phyloP scores from a whole-genome alignment of 179 eudicot species.

The Drosera spatulata region DNA sequence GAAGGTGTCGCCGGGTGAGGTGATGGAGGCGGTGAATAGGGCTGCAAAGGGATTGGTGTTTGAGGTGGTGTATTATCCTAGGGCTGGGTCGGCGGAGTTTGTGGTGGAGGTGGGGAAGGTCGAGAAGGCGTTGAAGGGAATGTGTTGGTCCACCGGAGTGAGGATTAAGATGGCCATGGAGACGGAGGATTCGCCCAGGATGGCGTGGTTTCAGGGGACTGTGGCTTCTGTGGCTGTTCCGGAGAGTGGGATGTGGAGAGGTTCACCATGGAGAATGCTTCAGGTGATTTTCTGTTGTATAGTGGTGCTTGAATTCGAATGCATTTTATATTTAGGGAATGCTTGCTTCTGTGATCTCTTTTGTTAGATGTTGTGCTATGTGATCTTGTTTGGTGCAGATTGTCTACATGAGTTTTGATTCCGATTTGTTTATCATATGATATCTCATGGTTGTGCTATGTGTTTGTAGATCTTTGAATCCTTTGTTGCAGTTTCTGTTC shows the following conservation, averaged over 20 bases:
- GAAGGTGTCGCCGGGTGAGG: conserved; percentile 23
- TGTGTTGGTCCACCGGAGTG: conserved; percentile 38
- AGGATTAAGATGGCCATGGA: conserved; percentile 17
- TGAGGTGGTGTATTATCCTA: conserved; percentile 65
- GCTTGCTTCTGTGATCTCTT: too few species aligned
- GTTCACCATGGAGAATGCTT: conserved; percentile 68
- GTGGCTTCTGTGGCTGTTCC: conserved; percentile 20
- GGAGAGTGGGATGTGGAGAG: conserved; percentile 28
- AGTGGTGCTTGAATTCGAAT: too few species aligned
- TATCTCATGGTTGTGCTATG: too few species aligned
- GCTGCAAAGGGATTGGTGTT: conserved; percentile 39
- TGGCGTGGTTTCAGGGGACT: conserved; percentile 58
- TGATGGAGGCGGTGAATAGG: conserved; percentile 35
- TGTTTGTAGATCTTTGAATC: too few species aligned
- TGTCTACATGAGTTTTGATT: too few species aligned
- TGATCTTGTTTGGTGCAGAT: too few species aligned
- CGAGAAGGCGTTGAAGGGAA: conserved; percentile 16
- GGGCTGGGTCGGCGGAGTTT: conserved; percentile 41
- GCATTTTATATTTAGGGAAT: too few species aligned
- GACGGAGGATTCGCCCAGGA: conserved; percentile 43
- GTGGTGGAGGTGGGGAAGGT: conserved; percentile 63
- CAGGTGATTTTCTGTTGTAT: conserved; percentile 30
- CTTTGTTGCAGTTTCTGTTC: too few species aligned
- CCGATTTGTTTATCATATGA: too few species aligned
- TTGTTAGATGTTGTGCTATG: too few species aligned